A percentile compares a stretch with the other conserved stretches of the same genome.
phyloP scores from a whole-genome alignment of 1,139 yeast genomes.

The Lodderomyces margitis region DNA sequence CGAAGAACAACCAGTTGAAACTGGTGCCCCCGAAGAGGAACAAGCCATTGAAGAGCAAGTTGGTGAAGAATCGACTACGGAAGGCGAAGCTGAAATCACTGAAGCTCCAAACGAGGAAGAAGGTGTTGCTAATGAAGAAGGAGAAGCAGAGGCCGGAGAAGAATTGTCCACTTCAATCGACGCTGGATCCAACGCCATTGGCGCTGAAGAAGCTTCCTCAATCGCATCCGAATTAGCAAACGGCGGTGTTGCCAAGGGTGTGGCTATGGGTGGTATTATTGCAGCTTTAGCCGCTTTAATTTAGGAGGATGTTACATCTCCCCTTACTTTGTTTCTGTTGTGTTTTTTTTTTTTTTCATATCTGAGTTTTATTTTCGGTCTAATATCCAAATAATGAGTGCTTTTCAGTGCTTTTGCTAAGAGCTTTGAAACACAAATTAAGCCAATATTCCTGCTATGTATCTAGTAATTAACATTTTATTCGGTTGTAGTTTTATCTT shows the following conservation, averaged over 20 bases:
- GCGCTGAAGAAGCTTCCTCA: constrained; percentile 7
- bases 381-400: background rate
- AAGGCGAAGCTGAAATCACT: background rate
- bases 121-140: background rate
- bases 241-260: constrained; percentile 10
- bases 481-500: too few species aligned
- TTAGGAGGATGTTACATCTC: too few species aligned
- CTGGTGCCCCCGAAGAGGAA: constrained; percentile 4
- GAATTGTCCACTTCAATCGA: constrained; percentile 6
- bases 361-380: background rate
- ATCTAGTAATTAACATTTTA: too few species aligned
- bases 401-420: too few species aligned
- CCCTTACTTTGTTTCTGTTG: background rate
- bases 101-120: background rate
- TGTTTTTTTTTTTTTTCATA: background rate
- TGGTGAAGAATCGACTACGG: background rate
- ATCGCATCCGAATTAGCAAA: constrained; percentile 6
- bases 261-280: constrained; percentile 13
- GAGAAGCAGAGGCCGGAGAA: background rate
- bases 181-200: constrained; percentile 4
- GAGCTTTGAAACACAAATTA: too few species aligned
- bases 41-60: background rate
- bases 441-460: too few species aligned
- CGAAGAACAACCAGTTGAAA: constrained; percentile 5
- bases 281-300: constrained; percentile 14